These are phyloP conservation scores for Plantago major DNA, from an alignment of 257 asterid species.

Conservation along the genomic window DNA sequence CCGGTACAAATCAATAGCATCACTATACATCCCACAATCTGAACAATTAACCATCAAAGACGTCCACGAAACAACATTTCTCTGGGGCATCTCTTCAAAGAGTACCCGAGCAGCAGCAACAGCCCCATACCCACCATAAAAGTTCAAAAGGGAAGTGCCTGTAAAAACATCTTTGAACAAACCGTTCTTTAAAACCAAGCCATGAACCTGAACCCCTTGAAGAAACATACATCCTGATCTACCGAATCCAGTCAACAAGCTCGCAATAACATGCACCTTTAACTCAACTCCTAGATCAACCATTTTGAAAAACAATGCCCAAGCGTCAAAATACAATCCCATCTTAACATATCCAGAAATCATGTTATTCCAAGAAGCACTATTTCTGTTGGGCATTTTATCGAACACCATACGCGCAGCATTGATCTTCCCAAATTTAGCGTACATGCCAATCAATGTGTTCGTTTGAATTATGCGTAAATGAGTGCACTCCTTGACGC, in stretches of 20 bases:
- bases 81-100: constrained; percentile 69
- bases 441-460: constrained; percentile 58
- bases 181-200: constrained; percentile 65
- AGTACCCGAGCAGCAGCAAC: constrained; percentile 41
- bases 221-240: constrained; percentile 56
- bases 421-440: constrained; percentile 36
- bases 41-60: constrained; percentile 74
- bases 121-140: constrained; percentile 63
- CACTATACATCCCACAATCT: constrained; percentile 39
- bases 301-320: constrained; percentile 51
- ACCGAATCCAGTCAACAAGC: constrained; percentile 61
- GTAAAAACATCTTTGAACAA: constrained; percentile 54
- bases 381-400: constrained; percentile 59
- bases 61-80: constrained; percentile 93
- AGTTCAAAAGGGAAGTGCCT: constrained; percentile 77
- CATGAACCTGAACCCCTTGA: constrained; percentile 69
- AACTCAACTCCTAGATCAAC: constrained; percentile 45
- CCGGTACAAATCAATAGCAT: constrained; percentile 42
- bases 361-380: constrained; percentile 77
- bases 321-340: constrained; percentile 45
- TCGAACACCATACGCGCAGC: constrained; percentile 65
- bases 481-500: constrained; percentile 39
- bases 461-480: constrained; percentile 54
- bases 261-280: constrained; percentile 57
- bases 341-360: constrained; percentile 64